Conservation (phyloP, 1,139 yeast species). For the Candida albicans region DNA sequence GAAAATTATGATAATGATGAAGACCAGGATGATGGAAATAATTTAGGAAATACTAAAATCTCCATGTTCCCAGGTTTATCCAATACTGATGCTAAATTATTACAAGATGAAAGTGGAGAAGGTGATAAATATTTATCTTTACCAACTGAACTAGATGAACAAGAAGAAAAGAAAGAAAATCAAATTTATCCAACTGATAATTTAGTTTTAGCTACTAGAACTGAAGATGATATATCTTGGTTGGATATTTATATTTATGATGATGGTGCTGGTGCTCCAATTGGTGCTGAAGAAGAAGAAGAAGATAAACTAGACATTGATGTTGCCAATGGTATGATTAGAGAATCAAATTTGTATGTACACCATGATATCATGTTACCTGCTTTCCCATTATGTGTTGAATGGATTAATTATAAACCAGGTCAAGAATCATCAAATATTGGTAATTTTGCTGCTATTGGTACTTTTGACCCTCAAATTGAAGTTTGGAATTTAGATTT, state of each 20-base stretch:
- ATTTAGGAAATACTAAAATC: conserved; percentile 46
- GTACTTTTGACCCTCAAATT: conserved; percentile 96
- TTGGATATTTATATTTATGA: conserved; percentile 93
- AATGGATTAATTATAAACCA: conserved; percentile 84
- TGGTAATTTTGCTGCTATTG: conserved; percentile 93
- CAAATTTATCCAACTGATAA: conserved; percentile 91
- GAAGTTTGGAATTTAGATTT: conserved; percentile 96
- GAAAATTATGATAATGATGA: conserved; percentile 79
- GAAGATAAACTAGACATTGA: conserved; percentile 63
- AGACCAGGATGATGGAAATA: conserved; percentile 29
- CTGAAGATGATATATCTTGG: conserved; percentile 93
- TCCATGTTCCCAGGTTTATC: conserved; percentile 73
- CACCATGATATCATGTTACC: conserved; percentile 98
- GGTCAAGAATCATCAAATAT: conserved; percentile 45
- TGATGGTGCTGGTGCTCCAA: conserved; percentile 85
- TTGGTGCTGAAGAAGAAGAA: conserved; percentile 60
- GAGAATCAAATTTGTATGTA: conserved; percentile 79
- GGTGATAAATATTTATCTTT: conserved; percentile 71
- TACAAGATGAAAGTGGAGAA: conserved; percentile 44
- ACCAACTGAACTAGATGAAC: conserved; percentile 63
- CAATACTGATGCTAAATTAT: conserved; percentile 49
- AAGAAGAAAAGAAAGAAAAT: conserved; percentile 76
- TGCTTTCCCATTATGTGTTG: conserved; percentile 94
- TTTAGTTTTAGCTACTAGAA: conserved; percentile 84
- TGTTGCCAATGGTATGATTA: conserved; percentile 65